Evolutionary conservation across 148 eudicot genomes (phyloP), one percentile per base, ranked within the genome.

Genomic region (Vaccinium darrowii): DNA sequence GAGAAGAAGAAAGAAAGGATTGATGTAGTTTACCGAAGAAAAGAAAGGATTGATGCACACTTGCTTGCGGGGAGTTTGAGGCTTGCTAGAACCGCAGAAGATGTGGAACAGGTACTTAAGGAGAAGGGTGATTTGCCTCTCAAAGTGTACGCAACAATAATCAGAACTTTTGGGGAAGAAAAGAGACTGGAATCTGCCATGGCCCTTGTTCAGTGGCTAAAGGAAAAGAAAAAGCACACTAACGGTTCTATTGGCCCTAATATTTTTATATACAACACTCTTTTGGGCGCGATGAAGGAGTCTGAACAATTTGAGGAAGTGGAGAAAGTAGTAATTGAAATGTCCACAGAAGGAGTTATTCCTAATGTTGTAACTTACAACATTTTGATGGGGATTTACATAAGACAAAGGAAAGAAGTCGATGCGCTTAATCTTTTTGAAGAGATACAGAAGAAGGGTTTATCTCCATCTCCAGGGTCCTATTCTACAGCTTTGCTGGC

Each of bases 321-420:
- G 2, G 96, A 92, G 76, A 81, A 78, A 63, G 78, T 97, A 71
- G 79, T 95, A 84, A 88, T 88, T 77, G 94, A 94, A 86, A 92
- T 97, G 95, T 76, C 76, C 19, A 69, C 83, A 23, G 92, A 88
- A 80, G 96, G 96, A 54, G 86, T 97, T 75, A 36, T 84, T 57
- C 94, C 96, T 54, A 91, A 91, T 87, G 88, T 92, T 77, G 98
- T 97, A 63, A 97, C 98, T 4, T 95, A 89, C 85, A 97, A 95
- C 80, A 93, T 93, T 86, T 89, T 97, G 83, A 97, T 97, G 98
- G 87, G 92, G 18, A 90, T 97, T 81, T 91, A 91, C 76, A 67
- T 94, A 78, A 95, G 89, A 27, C 92, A 91, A 84, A 94, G 92
- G 27, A 88, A 84, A 72, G 90, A 89, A 73, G 50, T 36, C 18